These are phyloP conservation scores for Castanea sativa DNA, from an alignment of 306 rosid species.

Conservation along the genomic window DNA sequence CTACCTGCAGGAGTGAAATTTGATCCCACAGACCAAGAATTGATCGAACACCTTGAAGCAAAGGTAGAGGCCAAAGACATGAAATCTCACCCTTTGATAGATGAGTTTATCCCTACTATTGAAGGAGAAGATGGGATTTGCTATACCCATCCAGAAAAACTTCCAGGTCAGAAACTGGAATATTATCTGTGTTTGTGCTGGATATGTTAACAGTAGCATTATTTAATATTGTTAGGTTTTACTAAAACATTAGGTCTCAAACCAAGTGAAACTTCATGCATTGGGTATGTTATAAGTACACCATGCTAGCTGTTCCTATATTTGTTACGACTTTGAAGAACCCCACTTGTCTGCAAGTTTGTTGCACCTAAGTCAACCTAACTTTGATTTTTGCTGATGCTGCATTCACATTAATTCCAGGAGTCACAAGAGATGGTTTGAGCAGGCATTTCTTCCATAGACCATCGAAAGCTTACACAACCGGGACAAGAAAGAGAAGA, in stretches of 20 bases:
- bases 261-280: neutral
- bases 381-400: constrained; percentile 39
- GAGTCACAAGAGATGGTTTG: constrained; percentile 89
- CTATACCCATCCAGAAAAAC: constrained; percentile 99
- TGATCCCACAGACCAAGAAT: constrained; percentile 99
- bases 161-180: constrained; percentile 60
- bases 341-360: constrained; percentile 28
- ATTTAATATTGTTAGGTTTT: constrained; percentile 17
- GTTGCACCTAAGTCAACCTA: constrained; percentile 64
- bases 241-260: neutral
- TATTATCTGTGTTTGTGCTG: neutral
- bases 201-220: neutral
- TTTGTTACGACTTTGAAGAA: constrained; percentile 27
- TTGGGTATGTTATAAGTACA: neutral
- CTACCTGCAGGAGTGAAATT: constrained; percentile 98
- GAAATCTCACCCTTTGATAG: constrained; percentile 96
- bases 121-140: constrained; percentile 99
- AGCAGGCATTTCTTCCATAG: constrained; percentile 96
- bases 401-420: constrained; percentile 30
- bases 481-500: constrained; percentile 94
- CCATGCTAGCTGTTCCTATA: neutral
- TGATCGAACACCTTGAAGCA: constrained; percentile 96
- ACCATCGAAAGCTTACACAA: constrained; percentile 97
- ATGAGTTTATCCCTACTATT: constrained; percentile 94
- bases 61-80: constrained; percentile 77